Evolutionary conservation across 345 rosid genomes (phyloP).

Genomic region (Combretum micranthum): DNA sequence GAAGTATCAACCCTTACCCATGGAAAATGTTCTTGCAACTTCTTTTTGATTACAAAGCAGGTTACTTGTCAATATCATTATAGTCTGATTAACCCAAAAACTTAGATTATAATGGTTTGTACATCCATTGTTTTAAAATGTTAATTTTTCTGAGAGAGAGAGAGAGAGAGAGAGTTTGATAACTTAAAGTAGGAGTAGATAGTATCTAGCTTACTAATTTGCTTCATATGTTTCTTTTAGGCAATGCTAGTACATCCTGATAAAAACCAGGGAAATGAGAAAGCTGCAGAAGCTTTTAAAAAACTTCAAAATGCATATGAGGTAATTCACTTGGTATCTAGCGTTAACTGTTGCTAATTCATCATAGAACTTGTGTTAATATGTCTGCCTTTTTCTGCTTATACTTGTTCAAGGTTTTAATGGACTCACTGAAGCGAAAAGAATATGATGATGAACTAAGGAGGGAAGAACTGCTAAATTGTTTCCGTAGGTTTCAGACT

Average conservation of each 20-base stretch:
- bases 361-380: too few species aligned
- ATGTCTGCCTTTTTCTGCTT: too few species aligned
- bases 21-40: too few species aligned
- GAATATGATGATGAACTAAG: conserved; percentile 86
- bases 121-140: not conserved
- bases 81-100: too few species aligned
- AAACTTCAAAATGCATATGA: conserved; percentile 98
- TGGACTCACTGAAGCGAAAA: conserved; percentile 80
- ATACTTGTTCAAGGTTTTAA: conserved; percentile 49
- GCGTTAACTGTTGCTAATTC: not conserved
- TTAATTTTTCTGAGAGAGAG: not conserved
- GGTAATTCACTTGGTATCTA: conserved; percentile 31
- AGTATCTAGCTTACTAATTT: conserved; percentile 1
- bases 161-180: too few species aligned
- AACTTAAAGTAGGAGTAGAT: not conserved
- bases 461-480: conserved; percentile 82
- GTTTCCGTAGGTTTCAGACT: conserved; percentile 66
- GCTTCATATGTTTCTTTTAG: conserved; percentile 32
- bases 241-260: conserved; percentile 99
- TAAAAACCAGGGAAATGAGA: conserved; percentile 96
- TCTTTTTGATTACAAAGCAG: too few species aligned
- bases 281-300: conserved; percentile 98
- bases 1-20: too few species aligned
- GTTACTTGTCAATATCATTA: too few species aligned
- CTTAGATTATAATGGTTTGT: not conserved